These are phyloP conservation scores for Carex myosuroides DNA, from an alignment of 176 grass and related monocot genomes.

Conservation along the genomic window DNA sequence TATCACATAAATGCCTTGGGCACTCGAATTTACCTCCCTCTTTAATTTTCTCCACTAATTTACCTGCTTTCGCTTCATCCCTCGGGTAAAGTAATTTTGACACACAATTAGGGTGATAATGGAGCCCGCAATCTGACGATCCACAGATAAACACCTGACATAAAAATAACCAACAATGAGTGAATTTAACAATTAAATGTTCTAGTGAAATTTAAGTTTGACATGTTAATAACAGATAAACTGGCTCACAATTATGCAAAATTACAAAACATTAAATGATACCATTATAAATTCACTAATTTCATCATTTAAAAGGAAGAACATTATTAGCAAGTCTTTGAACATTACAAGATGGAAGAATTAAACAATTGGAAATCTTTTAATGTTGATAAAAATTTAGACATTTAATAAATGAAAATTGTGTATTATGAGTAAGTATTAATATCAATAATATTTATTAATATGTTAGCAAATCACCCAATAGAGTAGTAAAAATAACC, in stretches of 20 bases:
- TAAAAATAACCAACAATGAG: conserved; percentile 4
- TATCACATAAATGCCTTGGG: conserved; percentile 53
- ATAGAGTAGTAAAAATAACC: neutral
- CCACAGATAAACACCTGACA: conserved; percentile 69
- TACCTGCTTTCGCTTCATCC: neutral
- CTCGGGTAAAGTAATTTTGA: conserved; percentile 34
- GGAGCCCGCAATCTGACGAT: conserved; percentile 46
- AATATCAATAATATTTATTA: neutral
- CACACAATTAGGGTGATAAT: conserved; percentile 75
- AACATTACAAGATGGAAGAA: neutral
- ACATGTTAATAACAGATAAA: neutral
- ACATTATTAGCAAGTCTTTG: neutral
- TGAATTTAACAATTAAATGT: neutral
- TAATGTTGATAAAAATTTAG: neutral
- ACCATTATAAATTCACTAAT: neutral
- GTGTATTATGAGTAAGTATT: neutral
- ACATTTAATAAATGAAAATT: neutral
- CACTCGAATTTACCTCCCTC: conserved; percentile 47
- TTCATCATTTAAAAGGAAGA: neutral
- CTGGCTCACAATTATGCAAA: neutral
- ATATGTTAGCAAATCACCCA: neutral
- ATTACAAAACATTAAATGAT: neutral
- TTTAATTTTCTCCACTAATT: conserved; percentile 30
- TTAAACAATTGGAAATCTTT: neutral
- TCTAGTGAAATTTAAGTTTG: neutral